Evolutionary conservation across 257 asterid genomes (phyloP).

Genomic region (Voacanga thouarsii): DNA sequence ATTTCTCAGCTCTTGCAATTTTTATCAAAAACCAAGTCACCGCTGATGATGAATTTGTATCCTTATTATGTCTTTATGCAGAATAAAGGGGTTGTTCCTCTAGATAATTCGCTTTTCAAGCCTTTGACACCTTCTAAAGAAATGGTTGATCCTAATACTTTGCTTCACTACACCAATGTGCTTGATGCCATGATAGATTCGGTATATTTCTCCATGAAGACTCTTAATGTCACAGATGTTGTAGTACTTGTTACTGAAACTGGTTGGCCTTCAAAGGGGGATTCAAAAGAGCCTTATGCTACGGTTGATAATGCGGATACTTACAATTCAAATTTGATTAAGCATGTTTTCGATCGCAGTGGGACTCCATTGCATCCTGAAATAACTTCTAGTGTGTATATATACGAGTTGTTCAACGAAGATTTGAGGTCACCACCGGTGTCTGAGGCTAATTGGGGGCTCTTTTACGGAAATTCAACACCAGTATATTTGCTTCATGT

Average conservation of each 20-base stretch:
- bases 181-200: slow-evolving; percentile 97
- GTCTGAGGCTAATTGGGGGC: slow-evolving; percentile 95
- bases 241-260: slow-evolving; percentile 73
- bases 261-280: slow-evolving; percentile 98
- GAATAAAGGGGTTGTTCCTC: slow-evolving; percentile 92
- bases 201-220: slow-evolving; percentile 87
- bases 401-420: slow-evolving; percentile 90
- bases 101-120: slow-evolving; percentile 81
- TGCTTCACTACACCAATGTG: slow-evolving; percentile 84
- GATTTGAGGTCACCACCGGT: slow-evolving; percentile 83
- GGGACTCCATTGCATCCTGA: slow-evolving; percentile 97
- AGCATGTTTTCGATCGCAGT: slow-evolving; percentile 63
- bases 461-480: slow-evolving; percentile 76
- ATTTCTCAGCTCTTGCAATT: slow-evolving; percentile 65
- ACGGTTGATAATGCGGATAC: slow-evolving; percentile 80
- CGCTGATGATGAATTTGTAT: slow-evolving; percentile 97
- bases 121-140: slow-evolving; percentile 92
- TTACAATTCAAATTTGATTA: slow-evolving; percentile 82
- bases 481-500: slow-evolving; percentile 93
- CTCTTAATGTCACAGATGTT: slow-evolving; percentile 76
- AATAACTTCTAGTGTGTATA: slow-evolving; percentile 67
- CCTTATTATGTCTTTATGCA: slow-evolving; percentile 96
- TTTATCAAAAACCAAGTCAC: slow-evolving; percentile 73
- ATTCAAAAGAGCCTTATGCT: slow-evolving; percentile 89
- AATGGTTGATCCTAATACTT: slow-evolving; percentile 93